phyloP scores from a whole-genome alignment of 768 basidiomycete species.

The Mycena venus region DNA sequence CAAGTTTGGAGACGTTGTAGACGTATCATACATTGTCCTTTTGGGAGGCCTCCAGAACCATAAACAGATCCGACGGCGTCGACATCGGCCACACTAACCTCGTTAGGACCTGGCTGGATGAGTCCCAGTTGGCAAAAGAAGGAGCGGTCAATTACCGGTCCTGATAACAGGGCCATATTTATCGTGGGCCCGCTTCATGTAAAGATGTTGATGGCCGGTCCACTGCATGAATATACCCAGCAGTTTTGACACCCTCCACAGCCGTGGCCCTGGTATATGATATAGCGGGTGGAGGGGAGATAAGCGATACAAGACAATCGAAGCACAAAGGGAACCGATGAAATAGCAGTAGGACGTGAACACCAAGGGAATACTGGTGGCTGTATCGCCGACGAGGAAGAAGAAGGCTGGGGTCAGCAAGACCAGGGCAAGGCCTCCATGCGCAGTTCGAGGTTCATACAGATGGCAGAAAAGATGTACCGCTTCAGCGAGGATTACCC shows the following conservation, averaged over 20 bases:
- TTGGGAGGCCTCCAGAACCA: slow-evolving; percentile 22
- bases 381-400: background rate
- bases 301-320: slow-evolving; percentile 58
- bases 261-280: slow-evolving; percentile 61
- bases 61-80: slow-evolving; percentile 22
- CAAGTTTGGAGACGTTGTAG: background rate
- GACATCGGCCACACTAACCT: slow-evolving; percentile 17
- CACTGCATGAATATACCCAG: slow-evolving; percentile 48
- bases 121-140: background rate
- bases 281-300: slow-evolving; percentile 68
- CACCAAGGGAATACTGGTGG: background rate
- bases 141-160: slow-evolving; percentile 54
- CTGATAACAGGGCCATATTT: slow-evolving; percentile 70
- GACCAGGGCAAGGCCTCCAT: background rate
- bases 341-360: slow-evolving; percentile 31
- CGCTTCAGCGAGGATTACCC: background rate
- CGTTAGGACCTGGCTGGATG: slow-evolving; percentile 19
- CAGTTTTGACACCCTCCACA: slow-evolving; percentile 56
- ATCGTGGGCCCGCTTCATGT: slow-evolving; percentile 59
- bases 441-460: slow-evolving; percentile 1
- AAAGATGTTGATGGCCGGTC: slow-evolving; percentile 59
- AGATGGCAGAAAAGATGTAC: background rate
- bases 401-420: background rate
- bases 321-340: slow-evolving; percentile 43
- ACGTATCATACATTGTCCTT: slow-evolving; percentile 19